Conservation (phyloP, 345 rosid species). For the Gossypium herbaceum region DNA sequence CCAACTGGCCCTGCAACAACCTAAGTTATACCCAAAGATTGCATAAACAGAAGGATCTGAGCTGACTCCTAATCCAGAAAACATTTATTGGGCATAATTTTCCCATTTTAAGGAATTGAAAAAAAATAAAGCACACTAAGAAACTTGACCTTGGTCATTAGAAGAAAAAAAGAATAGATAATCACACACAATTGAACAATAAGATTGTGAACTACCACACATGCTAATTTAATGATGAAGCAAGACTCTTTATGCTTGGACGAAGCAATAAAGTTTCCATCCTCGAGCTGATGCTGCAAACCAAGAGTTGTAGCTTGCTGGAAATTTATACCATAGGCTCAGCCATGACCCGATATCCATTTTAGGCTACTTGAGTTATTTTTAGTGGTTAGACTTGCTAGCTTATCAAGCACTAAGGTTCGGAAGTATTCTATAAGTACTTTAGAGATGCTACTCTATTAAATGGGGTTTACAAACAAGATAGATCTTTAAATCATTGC, state of each 20-base stretch:
- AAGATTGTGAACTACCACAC: neutral
- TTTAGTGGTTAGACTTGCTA: conserved; percentile 1
- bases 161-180: neutral
- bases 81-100: neutral
- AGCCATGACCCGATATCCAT: neutral
- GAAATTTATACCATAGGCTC: neutral
- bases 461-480: neutral
- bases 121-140: neutral
- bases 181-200: neutral
- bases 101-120: neutral
- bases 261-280: neutral
- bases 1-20: neutral
- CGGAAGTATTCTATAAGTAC: neutral
- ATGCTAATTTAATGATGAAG: neutral
- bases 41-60: neutral
- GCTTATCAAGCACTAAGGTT: neutral
- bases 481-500: neutral
- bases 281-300: neutral
- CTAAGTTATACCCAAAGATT: neutral
- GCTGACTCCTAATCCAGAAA: neutral
- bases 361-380: neutral
- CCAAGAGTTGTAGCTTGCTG: conserved; percentile 2
- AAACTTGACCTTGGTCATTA: neutral
- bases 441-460: neutral
- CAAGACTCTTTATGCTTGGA: neutral